Evolutionary conservation across 2,329 filamentous ascomycete genomes (phyloP).

Genomic region (Meredithiella fracta): DNA sequence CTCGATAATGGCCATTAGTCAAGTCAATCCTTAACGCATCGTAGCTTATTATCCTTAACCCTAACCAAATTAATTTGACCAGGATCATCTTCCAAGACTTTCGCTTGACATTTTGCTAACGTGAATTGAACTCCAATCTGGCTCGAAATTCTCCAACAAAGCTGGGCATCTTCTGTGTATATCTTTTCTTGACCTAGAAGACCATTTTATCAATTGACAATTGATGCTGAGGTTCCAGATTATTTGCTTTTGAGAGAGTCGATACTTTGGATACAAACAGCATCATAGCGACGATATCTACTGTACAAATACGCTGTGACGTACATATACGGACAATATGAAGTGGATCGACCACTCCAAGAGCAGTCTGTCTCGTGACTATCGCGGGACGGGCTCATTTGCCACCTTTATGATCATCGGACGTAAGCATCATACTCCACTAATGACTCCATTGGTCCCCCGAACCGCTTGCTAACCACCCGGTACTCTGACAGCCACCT

Average conservation of each 20-base stretch:
- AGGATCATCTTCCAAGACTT: background rate
- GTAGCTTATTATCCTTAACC: background rate
- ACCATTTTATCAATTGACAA: background rate
- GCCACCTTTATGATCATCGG: slow-evolving; percentile 94
- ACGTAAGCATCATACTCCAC: slow-evolving; percentile 43
- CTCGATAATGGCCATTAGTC: too few relatives aligned
- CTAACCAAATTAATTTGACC: background rate
- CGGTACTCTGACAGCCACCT: slow-evolving; percentile 44
- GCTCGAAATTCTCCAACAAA: too few relatives aligned
- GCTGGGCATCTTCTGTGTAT: too few relatives aligned
- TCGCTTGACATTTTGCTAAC: too few relatives aligned
- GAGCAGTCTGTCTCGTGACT: slow-evolving; percentile 39
- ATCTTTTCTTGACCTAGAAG: too few relatives aligned
- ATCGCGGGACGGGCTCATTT: slow-evolving; percentile 54
- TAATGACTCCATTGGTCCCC: slow-evolving; percentile 7
- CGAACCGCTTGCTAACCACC: background rate
- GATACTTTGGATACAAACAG: background rate
- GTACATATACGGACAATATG: slow-evolving; percentile 9
- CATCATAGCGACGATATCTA: background rate
- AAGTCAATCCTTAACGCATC: background rate
- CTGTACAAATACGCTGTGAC: background rate
- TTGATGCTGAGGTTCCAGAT: background rate
- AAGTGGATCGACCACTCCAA: slow-evolving; percentile 37
- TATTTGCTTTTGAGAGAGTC: background rate
- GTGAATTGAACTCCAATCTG: too few relatives aligned